Evolutionary conservation across 2,329 filamentous ascomycete genomes (phyloP), one percentile per base, ranked within the genome.

Genomic region (Cladophialophora yegresii): DNA sequence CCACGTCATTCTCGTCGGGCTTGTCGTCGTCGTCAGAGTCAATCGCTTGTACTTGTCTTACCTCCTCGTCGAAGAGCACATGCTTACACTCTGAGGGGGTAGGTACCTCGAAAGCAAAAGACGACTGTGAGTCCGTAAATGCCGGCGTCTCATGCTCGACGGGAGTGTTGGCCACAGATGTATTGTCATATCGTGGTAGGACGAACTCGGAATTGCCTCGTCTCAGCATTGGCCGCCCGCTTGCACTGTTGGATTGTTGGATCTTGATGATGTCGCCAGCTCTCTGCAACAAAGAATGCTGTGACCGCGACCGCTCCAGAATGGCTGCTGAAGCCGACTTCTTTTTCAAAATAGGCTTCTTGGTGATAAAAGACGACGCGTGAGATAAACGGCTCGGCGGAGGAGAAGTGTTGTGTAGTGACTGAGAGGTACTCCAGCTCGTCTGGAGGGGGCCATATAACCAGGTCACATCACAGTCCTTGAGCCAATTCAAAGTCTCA

Each of bases 391-490:
- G 79, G 69, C 83, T 85, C 26, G 78, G 78, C 23, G 82, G 79
- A 53, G 84, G 83, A 12, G 82, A 81, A 45, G 75, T 74, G 54
- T 67, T 68, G n/a, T 32, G 54, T 28, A 60, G 43, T 57, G 79
- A 76, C 58, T 81, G 76, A 12, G 77, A 77, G 63, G 85, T 80
- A 73, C 72, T 81, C 66, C 82, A 85, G 61, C 82, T 84, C 3
- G 82, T 81, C 75, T 96, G 93, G 55, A 97, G 78, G 12, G 95
- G 95, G 0, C 95, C 95, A 73, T 98, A 99, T 0, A 99, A 82
- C 95, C 93, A 99, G 53, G 93, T 97, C 33, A 97, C 92, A 77
- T 99, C 93, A 75, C 90, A 95, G 72, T 98, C 95, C 76, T 98
- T 99, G 65, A 97, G 83, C 93, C 95, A 99, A 78, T 98, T 96